Evolutionary conservation across 176 grass and related monocot species (phyloP), one percentile per base, ranked within the genome.

Genomic region (Paspalum vaginatum): DNA sequence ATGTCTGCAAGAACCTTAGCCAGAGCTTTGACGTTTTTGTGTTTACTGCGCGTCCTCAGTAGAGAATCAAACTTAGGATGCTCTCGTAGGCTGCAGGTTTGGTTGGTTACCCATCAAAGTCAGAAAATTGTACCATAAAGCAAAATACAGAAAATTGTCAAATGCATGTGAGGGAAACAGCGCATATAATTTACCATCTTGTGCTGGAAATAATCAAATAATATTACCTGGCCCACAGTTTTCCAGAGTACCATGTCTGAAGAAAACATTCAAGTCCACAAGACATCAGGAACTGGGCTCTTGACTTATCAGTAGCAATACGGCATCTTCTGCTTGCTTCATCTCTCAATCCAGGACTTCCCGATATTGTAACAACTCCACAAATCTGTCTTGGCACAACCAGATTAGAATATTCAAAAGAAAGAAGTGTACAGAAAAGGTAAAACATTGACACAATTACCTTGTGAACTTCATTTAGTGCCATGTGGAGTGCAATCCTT

Each of bases 401-500:
- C 45, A 72, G 7, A 43, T 91, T 80, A 87, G 65, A 16, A 85
- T 80, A 22, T 44, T 50, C 21, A 71, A 40, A 74, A 46, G 72
- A 68, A 76, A 45, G 6, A 83, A 71, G 5, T 60, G 16, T 27
- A 79, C 11, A 58, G 0, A 50, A 64, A 87, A 68, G 38, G 50
- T 74, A 76, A 39, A 80, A 64, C 50, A 16, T n/a, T 16, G 15
- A 81, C 0, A 72, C 55, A 81, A 4, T 61, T 93, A 98, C 95
- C 95, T 94, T 88, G 58, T 87, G 80, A 78, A 65, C 88, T 87
- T 88, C 81, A 64, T 92, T 92, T 61, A 92, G 53, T 85, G 88
- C 75, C 95, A 94, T 98, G 43, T 91, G 85, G 40, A 98, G 77
- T 85, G 95, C 92, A 87, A 98, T 94, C 85, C 95, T 91, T 78